These are phyloP conservation scores for Lactarius sp. DNA, from an alignment of 768 basidiomycete genomes.

Conservation along the genomic window DNA sequence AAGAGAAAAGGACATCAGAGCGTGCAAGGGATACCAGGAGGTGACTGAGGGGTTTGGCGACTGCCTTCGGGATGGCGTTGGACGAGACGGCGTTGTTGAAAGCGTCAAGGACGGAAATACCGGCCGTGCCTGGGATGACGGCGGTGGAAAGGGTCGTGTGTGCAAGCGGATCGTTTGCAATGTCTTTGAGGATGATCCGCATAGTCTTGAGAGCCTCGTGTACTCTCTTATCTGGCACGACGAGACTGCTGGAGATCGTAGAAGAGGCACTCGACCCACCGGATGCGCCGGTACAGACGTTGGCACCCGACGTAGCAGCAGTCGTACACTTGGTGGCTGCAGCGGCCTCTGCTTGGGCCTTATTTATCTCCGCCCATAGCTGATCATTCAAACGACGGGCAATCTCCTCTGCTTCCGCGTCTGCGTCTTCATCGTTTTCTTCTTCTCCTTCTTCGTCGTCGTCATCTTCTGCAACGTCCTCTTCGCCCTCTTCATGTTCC, in stretches of 20 bases:
- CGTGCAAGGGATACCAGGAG: conserved; percentile 60
- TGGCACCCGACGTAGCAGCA: conserved; percentile 9
- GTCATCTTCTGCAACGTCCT: neutral
- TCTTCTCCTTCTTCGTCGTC: conserved; percentile 37
- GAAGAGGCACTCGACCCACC: neutral
- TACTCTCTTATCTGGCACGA: conserved; percentile 37
- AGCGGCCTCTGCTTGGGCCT: conserved; percentile 47
- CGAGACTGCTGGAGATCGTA: neutral
- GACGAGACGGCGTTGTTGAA: conserved; percentile 46
- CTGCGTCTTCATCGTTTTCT: conserved; percentile 54
- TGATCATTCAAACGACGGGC: conserved; percentile 70
- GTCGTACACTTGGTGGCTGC: conserved; percentile 23
- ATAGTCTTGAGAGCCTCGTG: conserved; percentile 62
- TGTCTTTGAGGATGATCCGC: conserved; percentile 53
- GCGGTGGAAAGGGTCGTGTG: conserved; percentile 49
- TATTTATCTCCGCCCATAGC: conserved; percentile 70
- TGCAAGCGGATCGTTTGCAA: conserved; percentile 53
- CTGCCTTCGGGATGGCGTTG: conserved; percentile 46
- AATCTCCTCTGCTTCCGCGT: conserved; percentile 70
- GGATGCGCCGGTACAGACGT: conserved; percentile 18
- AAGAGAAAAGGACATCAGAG: conserved; percentile 61
- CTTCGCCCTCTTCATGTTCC: neutral
- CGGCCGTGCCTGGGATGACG: conserved; percentile 43
- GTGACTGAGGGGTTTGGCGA: conserved; percentile 55
- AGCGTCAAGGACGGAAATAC: conserved; percentile 51